Percentiles rank a stretch among this genome's conserved stretches.
phyloP scores from a whole-genome alignment of 2,329 filamentous ascomycete species.

The Cladobotryum mycophilum region DNA sequence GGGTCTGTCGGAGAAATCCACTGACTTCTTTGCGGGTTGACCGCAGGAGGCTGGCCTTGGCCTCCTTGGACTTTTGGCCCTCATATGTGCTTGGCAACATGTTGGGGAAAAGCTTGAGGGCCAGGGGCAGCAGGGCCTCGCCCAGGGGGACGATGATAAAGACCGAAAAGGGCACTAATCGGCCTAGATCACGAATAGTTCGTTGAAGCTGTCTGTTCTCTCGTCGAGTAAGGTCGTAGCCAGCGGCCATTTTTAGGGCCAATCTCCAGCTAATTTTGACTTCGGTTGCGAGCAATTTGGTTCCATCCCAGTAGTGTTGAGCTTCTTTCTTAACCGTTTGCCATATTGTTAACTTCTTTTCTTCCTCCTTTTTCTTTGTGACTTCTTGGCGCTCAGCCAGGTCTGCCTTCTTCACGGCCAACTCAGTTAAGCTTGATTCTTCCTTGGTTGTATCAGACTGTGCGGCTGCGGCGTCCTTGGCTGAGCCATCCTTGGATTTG shows the following conservation, averaged over 20 bases:
- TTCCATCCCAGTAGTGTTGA: constrained; percentile 97
- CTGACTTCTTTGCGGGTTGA: constrained; percentile 91
- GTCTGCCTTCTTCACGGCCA: constrained; percentile 59
- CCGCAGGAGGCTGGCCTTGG: constrained; percentile 74
- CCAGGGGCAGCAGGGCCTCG: constrained; percentile 84
- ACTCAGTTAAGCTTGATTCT: constrained; percentile 48
- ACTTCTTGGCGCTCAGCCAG: constrained; percentile 53
- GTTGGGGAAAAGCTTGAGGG: constrained; percentile 93
- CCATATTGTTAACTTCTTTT: constrained; percentile 80
- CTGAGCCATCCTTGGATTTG: constrained; percentile 18
- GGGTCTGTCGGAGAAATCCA: constrained; percentile 76
- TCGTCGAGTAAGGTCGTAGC: constrained; percentile 90
- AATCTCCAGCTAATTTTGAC: constrained; percentile 87
- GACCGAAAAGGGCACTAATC: constrained; percentile 90
- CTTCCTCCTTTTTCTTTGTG: constrained; percentile 54
- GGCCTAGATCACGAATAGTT: constrained; percentile 88
- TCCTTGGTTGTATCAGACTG: constrained; percentile 33
- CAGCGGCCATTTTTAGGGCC: constrained; percentile 94
- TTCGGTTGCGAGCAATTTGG: constrained; percentile 87
- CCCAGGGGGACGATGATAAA: constrained; percentile 97
- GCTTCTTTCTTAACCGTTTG: constrained; percentile 94
- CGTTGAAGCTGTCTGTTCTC: constrained; percentile 89
- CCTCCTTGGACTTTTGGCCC: constrained; percentile 81
- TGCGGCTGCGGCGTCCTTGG: constrained; percentile 22
- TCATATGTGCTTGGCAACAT: constrained; percentile 96